Evolutionary conservation across 768 basidiomycete species (phyloP), one percentile per base, ranked within the genome.

Genomic region (Lactifluus echinatus): DNA sequence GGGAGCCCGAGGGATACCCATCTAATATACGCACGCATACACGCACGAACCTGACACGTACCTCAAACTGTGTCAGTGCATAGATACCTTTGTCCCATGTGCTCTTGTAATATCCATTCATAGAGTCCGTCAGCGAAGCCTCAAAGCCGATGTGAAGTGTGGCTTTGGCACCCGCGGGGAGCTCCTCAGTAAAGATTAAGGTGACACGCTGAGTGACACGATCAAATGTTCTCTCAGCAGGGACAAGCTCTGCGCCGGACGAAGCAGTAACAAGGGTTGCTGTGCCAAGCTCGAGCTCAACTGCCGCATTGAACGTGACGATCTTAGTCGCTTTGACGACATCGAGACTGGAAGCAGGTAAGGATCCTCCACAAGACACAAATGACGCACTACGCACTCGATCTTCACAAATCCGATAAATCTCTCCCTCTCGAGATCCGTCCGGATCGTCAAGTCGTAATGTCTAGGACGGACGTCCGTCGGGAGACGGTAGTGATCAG

Each of bases 11-110:
- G 33, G 21, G 28, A 21, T 7, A 23, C 28, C 26, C 28, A 45
- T 7, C n/a, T 29, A n/a, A 37, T 21, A 47, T 36, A 14, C 21
- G 21, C 8, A 45, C 19, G 23, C 7, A 24, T 6, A 24, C 33
- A 50, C 19, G 11, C 8, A 23, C 1, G n/a, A n/a, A n/a, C n/a
- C n/a, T n/a, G n/a, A 4, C 21, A 57, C 66, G 40, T 57, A 83
- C 87, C 75, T 87, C 91, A 63, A 93, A 95, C 72, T 98, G 94
- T 34, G 95, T 96, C 51, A 98, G 74, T 28, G 86, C 78, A 67
- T 89, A 88, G 58, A 79, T 80, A 80, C 63, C 79, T 80, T 62
- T 81, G 77, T 31, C 83, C 84, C 47, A 83, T 78, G 40, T 79
- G 68, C 66, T 86, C 80, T 79, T 79, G 73, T 93, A 93, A 70